Percentiles rank a stretch among this genome's conserved stretches.
phyloP scores from a whole-genome alignment of 495 filamentous ascomycete genomes.

The Melanomma pulvis-pyrius region DNA sequence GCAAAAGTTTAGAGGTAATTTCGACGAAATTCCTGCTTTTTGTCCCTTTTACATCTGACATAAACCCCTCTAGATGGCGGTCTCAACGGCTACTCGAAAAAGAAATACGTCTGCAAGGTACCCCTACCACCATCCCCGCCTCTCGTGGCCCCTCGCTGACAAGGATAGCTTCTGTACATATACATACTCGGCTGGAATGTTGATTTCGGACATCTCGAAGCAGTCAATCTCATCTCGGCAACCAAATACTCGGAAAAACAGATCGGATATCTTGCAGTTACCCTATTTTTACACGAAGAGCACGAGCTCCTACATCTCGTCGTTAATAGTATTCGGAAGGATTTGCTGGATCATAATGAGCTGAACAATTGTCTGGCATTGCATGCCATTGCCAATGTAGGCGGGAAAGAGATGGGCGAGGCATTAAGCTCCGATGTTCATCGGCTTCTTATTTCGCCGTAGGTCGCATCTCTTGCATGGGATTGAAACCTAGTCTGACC shows the following conservation, averaged over 20 bases:
- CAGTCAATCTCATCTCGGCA: slow-evolving; percentile 94
- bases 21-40: background rate
- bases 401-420: slow-evolving; percentile 95
- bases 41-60: slow-evolving; percentile 35
- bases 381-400: slow-evolving; percentile 98
- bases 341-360: slow-evolving; percentile 91
- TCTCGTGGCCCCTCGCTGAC: slow-evolving; percentile 35
- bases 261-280: slow-evolving; percentile 97
- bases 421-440: slow-evolving; percentile 92
- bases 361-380: slow-evolving; percentile 96
- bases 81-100: slow-evolving; percentile 95
- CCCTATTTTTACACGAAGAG: slow-evolving; percentile 93
- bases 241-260: slow-evolving; percentile 99
- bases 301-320: slow-evolving; percentile 96
- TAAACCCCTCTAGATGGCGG: slow-evolving; percentile 63
- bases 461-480: slow-evolving; percentile 45
- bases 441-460: slow-evolving; percentile 93
- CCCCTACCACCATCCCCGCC: background rate
- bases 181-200: slow-evolving; percentile 99
- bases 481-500: background rate
- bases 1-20: slow-evolving; percentile 75
- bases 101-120: slow-evolving; percentile 99
- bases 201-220: slow-evolving; percentile 97
- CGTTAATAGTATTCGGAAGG: slow-evolving; percentile 98
- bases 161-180: slow-evolving; percentile 83